Evolutionary conservation across 371 early-diverging fungal genomes (phyloP), one percentile per base, ranked within the genome.

Genomic region (Mucor piriformis): DNA sequence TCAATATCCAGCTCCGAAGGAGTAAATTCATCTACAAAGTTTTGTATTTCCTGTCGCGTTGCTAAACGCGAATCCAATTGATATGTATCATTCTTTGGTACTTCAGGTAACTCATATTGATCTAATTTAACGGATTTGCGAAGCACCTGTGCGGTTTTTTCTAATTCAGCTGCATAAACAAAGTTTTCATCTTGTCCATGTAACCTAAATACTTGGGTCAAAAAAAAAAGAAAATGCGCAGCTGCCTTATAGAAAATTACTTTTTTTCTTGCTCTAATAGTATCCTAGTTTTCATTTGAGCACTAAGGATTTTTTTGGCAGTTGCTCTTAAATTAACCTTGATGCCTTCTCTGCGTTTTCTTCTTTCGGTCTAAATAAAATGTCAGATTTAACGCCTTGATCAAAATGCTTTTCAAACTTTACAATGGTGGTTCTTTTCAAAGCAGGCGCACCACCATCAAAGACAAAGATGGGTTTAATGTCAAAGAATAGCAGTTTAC

Each of bases 401-500:
- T n/a, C n/a, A n/a, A n/a, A n/a, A n/a, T n/a, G n/a, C 21, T 20
- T 25, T 8, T 13, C 38, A 50, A 33, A 37, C 1, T 83, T 74
- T 72, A 87, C 90, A 51, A 95, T 86, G 0, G 95, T 93, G 13
- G 61, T 50, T 15, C 89, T 76, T 71, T 98, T 98, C 32, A 98
- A 69, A 24, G 83, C 78, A 13, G 98, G 97, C 2, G 92, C 87
- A 4, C 84, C 89, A 6, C 98, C 97, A 77, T 97, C 98, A 83
- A 95, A 97, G 13, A 97, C 94, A 86, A 97, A 96, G 2, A 99
- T 86, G 3, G 98, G 99, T 50, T 83, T 86, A 38, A 99, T 90
- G 16, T 92, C 90, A 71, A 88, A 92, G 70, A 89, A 95, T 18
- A 99, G 70, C 1, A 99, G 77, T 76, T 98, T 98, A 70, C 95